Base-by-base conservation (phyloP, 305 asterid genomes). In the Salvia sclarea region DNA sequence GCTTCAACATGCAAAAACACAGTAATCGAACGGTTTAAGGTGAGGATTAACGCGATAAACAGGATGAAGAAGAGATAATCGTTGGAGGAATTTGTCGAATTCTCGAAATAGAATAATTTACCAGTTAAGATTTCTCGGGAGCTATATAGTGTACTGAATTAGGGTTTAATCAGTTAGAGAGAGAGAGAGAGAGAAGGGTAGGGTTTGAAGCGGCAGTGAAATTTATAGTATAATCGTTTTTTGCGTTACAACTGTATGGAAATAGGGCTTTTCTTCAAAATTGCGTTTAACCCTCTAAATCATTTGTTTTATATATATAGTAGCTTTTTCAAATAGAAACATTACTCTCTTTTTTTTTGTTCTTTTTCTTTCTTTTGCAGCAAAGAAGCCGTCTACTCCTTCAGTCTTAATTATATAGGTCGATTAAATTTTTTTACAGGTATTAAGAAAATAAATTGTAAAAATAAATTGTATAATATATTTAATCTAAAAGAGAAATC, bases 151-250 rank as follows among this genome's bases (percentile, higher is more conserved):
- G 63, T 2, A 33, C 43, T 12, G 43, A 49, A 73, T 50, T 70
- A 75, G 81, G 79, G 78, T 73, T 78, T 66, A 69, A 28, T 30
- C 43, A 10, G 17, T 12, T 14, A 5, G 21, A 12, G 64, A 18
- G 59, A 30, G 69, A 10, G 74, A 24, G 62, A 1, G 6, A 1
- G 11, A 14, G 10, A 28, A 11, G 45, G 33, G 52, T 69, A 75
- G 84, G 87, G 81, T 75, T 71, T 65, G 58, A 52, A 70, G 75
- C 73, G 79, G 80, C 64, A 28, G 71, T 48, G 31, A 9, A 37
- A 28, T 40, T 68, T 77, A 80, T 77, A n/a, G n/a, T n/a, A 72
- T 72, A 76, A 30, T 57, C 76, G 57, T 4, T 41, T 61, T 33
- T 66, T 6, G 50, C 65, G 31, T 63, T 17, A 20, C 74, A 16